Evolutionary conservation across 2,329 filamentous ascomycete species (phyloP).

Genomic region (Ophiostoma ulmi): DNA sequence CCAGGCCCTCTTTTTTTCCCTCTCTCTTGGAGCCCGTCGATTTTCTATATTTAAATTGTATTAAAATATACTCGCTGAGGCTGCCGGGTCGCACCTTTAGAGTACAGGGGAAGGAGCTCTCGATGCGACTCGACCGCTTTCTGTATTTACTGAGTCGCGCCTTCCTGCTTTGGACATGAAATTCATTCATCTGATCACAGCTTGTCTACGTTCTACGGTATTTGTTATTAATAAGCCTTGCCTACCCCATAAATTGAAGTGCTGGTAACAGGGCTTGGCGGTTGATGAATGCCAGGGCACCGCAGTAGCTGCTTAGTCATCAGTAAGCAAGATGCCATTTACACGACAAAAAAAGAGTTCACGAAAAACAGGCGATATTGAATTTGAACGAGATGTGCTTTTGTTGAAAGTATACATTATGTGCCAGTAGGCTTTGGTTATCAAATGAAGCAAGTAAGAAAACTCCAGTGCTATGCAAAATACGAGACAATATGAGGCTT

Average conservation of each 20-base stretch:
- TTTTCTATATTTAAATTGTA: not conserved
- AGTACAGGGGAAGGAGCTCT: not conserved
- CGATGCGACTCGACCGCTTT: not conserved
- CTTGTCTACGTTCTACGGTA: too few relatives aligned
- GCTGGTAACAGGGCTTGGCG: not conserved
- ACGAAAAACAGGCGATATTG: not conserved
- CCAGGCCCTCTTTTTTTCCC: not conserved
- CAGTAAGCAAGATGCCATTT: not conserved
- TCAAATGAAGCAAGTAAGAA: not conserved
- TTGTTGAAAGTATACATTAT: not conserved
- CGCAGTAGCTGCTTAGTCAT: not conserved
- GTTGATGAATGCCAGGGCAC: too few relatives aligned
- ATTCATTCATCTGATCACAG: not conserved
- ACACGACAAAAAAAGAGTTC: not conserved
- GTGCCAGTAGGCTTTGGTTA: not conserved
- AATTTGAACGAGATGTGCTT: not conserved
- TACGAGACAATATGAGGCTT: not conserved
- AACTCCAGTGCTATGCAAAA: not conserved
- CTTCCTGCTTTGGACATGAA: not conserved
- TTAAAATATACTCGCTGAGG: constrained; percentile 1
- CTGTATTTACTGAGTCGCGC: not conserved
- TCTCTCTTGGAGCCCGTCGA: not conserved
- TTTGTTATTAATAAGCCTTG: not conserved
- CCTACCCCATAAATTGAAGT: not conserved
- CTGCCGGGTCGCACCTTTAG: constrained; percentile 1